These are phyloP conservation scores for Trichophaea hybrida DNA, from an alignment of 2,329 filamentous ascomycete genomes.

Conservation along the genomic window DNA sequence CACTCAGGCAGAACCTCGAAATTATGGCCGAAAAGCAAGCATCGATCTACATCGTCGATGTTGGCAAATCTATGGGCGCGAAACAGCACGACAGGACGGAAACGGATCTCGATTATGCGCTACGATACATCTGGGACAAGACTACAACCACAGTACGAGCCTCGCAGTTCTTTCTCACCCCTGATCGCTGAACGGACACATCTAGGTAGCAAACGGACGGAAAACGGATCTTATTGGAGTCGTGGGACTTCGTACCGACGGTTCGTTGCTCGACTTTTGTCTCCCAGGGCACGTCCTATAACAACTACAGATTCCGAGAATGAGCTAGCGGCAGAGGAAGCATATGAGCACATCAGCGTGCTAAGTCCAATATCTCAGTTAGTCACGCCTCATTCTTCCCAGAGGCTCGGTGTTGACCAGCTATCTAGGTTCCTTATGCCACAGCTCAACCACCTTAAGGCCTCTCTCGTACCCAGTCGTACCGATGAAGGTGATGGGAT, in stretches of 20 bases:
- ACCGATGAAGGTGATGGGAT: constrained; percentile 65
- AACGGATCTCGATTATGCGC: constrained; percentile 73
- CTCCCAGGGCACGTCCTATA: not conserved
- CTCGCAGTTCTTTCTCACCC: not conserved
- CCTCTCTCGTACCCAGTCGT: constrained; percentile 49
- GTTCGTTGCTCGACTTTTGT: constrained; percentile 28
- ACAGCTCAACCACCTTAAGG: constrained; percentile 50
- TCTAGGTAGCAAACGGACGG: constrained; percentile 41
- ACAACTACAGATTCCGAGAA: constrained; percentile 23
- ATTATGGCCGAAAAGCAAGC: constrained; percentile 87
- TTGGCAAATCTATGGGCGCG: constrained; percentile 71
- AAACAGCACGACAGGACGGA: constrained; percentile 54
- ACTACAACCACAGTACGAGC: constrained; percentile 54
- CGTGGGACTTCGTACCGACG: constrained; percentile 66
- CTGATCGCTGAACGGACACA: not conserved
- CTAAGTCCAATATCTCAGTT: constrained; percentile 50
- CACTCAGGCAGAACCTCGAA: not conserved
- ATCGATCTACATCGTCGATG: constrained; percentile 79
- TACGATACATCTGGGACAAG: constrained; percentile 92
- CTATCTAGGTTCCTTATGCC: constrained; percentile 40
- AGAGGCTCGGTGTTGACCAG: no score
- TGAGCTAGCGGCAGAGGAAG: constrained; percentile 53
- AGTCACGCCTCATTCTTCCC: constrained; percentile 19
- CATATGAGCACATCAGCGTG: constrained; percentile 69
- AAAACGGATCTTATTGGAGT: constrained; percentile 67